Evolutionary conservation across 2,329 filamentous ascomycete genomes (phyloP).

Genomic region (Pseudopithomyces maydicus): DNA sequence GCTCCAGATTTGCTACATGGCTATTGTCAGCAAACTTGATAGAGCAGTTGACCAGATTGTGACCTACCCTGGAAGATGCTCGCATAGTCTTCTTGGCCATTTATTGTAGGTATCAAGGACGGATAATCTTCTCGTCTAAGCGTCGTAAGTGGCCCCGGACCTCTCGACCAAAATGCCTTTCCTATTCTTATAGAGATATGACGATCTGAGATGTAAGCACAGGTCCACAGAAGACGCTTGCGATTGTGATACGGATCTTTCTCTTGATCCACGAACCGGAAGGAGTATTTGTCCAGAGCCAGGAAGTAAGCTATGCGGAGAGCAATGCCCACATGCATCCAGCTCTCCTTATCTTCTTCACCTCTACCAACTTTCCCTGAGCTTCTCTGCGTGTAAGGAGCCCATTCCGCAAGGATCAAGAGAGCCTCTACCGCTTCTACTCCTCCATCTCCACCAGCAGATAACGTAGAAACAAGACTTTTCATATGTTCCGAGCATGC

Average conservation of each 20-base stretch:
- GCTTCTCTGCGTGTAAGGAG: slow-evolving; percentile 66
- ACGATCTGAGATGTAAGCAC: slow-evolving; percentile 45
- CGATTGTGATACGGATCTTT: slow-evolving; percentile 65
- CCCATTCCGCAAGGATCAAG: slow-evolving; percentile 74
- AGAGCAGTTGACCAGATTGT: not conserved
- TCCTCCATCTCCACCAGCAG: slow-evolving; percentile 68
- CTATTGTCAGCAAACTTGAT: not conserved
- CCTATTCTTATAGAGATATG: slow-evolving; percentile 72
- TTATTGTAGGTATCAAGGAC: slow-evolving; percentile 62
- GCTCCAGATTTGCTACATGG: slow-evolving; percentile 64
- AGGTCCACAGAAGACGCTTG: slow-evolving; percentile 71
- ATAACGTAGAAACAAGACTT: slow-evolving; percentile 67
- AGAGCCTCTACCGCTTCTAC: slow-evolving; percentile 75
- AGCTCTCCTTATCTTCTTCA: slow-evolving; percentile 74
- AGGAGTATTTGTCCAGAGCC: slow-evolving; percentile 70
- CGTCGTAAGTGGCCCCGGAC: slow-evolving; percentile 69
- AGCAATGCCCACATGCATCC: slow-evolving; percentile 77
- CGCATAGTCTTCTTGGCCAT: slow-evolving; percentile 69
- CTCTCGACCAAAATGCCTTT: slow-evolving; percentile 75
- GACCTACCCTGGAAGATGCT: slow-evolving; percentile 63
- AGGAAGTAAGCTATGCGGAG: slow-evolving; percentile 73
- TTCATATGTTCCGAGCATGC: slow-evolving; percentile 74
- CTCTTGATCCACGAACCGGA: slow-evolving; percentile 64
- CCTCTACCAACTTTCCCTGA: slow-evolving; percentile 70
- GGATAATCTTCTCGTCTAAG: slow-evolving; percentile 71